Evolutionary conservation across 1,284 basidiomycete species (phyloP), one percentile per base, ranked within the genome.

Genomic region (Melampsora americana): DNA sequence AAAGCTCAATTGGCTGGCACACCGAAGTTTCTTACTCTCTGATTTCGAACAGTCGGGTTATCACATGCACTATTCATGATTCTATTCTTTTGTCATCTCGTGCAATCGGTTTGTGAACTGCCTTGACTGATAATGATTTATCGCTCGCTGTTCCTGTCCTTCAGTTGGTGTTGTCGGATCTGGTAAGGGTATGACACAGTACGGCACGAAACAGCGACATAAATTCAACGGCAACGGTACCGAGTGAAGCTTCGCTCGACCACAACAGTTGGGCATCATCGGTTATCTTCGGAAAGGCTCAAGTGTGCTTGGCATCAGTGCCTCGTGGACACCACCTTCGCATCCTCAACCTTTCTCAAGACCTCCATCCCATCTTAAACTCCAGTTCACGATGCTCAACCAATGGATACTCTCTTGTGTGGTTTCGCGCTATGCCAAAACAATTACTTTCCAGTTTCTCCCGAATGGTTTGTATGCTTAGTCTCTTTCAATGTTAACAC

Each of bases 161-260:
- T 18, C 81, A 94, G 94, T 98, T 78, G 95, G 95, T 28, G 95
- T 98, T 28, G 93, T 93, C 44, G 92, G 92, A 59, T 95, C 92
- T 78, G 95, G 95, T 16, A 90, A 90, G 83, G 93, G 93, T 44
- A 93, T 96, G 89, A 95, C 93, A 44, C 88, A 90, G 78, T 90
- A 91, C 62, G 87, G 87, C 64, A 82, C 86, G 48, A 87, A 88
- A 81, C 86, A 85, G 78, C 94, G 93, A 82, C 92, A 95, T 84
- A 93, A 93, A 83, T 94, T 93, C 80, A 75, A 75, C 30, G 73
- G 73, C 9, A 62, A 30, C 42, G 53, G 32, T 30, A 46, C 65
- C n/a, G 73, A 75, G 42, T 75, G 60, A 75, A 61, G 14, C 4
- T 18, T 12, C 23, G 50, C 14, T 20, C 23, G 5, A 53, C 18